Evolutionary conservation across 2,329 filamentous ascomycete species (phyloP).

Genomic region (Xylariaceae sp.): DNA sequence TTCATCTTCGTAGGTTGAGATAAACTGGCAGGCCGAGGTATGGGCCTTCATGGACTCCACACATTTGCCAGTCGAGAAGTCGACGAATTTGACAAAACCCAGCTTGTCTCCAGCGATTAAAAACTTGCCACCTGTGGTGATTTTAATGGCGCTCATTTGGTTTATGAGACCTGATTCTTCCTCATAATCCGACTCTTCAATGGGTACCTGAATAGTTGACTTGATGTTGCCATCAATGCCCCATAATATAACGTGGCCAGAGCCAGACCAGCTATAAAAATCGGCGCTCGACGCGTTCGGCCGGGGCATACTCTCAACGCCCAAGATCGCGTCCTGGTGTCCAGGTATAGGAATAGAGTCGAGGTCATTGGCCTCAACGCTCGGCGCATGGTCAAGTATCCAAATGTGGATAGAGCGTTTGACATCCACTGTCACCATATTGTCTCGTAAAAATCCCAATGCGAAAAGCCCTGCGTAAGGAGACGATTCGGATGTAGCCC

Average conservation of each 20-base stretch:
- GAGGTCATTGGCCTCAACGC: constrained; percentile 29
- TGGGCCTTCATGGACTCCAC: constrained; percentile 79
- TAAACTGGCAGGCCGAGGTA: constrained; percentile 76
- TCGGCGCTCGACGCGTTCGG: constrained; percentile 60
- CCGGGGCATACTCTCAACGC: constrained; percentile 62
- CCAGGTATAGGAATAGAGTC: constrained; percentile 54
- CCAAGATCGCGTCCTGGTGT: constrained; percentile 63
- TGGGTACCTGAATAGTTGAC: constrained; percentile 58
- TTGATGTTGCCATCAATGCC: constrained; percentile 65
- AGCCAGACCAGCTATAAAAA: constrained; percentile 86
- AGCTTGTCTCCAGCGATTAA: constrained; percentile 83
- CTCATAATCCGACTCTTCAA: constrained; percentile 57
- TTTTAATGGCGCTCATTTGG: constrained; percentile 55
- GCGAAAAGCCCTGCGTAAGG: constrained; percentile 50
- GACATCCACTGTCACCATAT: constrained; percentile 71
- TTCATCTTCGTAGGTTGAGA: constrained; percentile 65
- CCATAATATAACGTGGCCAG: constrained; percentile 82
- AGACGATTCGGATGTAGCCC: constrained; percentile 33
- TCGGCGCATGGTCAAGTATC: constrained; percentile 42
- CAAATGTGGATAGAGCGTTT: constrained; percentile 71
- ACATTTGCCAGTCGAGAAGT: constrained; percentile 57
- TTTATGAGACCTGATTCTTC: constrained; percentile 51
- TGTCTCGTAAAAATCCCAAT: constrained; percentile 63
- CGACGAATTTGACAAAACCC: constrained; percentile 72
- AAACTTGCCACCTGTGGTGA: constrained; percentile 57